Conservation (phyloP, 108 stramenopile genomes). For the Seminavis robusta region DNA sequence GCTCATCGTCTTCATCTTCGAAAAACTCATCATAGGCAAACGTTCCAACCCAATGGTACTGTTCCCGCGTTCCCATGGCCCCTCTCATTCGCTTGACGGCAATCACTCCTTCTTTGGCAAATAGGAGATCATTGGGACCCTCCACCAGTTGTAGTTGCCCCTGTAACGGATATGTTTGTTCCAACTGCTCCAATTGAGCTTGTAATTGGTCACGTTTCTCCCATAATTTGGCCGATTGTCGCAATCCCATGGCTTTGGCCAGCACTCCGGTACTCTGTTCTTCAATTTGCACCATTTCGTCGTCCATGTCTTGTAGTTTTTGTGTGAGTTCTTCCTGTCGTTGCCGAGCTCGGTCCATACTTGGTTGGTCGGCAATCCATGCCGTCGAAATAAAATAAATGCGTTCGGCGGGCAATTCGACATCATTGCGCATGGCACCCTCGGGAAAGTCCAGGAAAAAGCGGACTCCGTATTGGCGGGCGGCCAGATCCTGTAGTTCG, state of each 20-base stretch:
- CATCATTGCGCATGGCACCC: constrained; percentile 33
- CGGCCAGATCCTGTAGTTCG: constrained; percentile 18
- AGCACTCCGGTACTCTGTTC: no score
- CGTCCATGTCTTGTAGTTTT: no score
- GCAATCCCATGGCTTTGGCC: constrained; percentile 13
- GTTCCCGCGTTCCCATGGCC: constrained; percentile 29
- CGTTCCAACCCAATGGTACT: constrained; percentile 37
- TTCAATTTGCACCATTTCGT: no score
- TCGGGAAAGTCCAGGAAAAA: constrained; percentile 40
- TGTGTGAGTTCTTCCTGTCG: no score
- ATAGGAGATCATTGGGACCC: constrained; percentile 30
- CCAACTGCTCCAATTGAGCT: constrained; percentile 17
- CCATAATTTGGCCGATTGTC: constrained; percentile 14
- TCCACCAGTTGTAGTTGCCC: neutral
- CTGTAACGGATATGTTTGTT: constrained; percentile 22
- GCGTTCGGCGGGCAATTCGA: constrained; percentile 32
- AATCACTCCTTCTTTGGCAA: constrained; percentile 31
- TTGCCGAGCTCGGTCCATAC: no score
- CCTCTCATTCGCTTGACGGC: constrained; percentile 34
- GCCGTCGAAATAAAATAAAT: constrained; percentile 30
- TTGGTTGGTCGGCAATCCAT: constrained; percentile 19
- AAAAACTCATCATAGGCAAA: constrained; percentile 33
- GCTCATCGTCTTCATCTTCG: constrained; percentile 23
- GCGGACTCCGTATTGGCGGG: constrained; percentile 21
- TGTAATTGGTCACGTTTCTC: constrained; percentile 12